A percentile compares a stretch with the other conserved stretches of the same genome.
Evolutionary conservation across 345 rosid genomes (phyloP).

Genomic region (Jatropha curcas): DNA sequence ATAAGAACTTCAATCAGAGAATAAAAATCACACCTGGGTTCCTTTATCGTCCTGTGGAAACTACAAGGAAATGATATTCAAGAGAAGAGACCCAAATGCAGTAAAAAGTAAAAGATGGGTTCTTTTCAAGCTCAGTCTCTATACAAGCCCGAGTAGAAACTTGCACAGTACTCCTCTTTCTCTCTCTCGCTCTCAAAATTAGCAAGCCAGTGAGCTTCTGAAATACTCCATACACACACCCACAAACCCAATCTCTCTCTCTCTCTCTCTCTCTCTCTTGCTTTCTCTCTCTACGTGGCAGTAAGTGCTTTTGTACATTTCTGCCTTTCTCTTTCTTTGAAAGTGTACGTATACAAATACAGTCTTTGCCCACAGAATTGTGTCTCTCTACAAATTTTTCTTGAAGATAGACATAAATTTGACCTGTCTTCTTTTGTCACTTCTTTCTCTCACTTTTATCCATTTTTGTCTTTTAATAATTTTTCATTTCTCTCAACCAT

Average conservation of each 20-base stretch:
- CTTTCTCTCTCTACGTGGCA: background rate
- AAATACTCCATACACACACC: conserved; percentile 31
- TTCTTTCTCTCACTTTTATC: background rate
- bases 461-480: background rate
- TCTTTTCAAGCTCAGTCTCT: conserved; percentile 14
- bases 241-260: too few species aligned
- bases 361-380: conserved; percentile 20
- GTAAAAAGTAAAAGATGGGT: conserved; percentile 9
- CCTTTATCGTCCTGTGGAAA: conserved; percentile 7
- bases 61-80: background rate
- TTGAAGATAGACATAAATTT: background rate
- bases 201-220: conserved; percentile 40
- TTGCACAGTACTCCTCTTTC: conserved; percentile 16
- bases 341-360: conserved; percentile 16
- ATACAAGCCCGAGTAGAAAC: conserved; percentile 19
- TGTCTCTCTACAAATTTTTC: background rate
- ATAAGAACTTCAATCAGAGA: background rate
- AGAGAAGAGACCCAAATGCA: conserved; percentile 25
- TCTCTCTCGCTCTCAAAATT: conserved; percentile 31
- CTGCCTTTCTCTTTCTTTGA: background rate
- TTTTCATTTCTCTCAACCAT: background rate
- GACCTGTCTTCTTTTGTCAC: background rate
- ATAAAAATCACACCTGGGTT: background rate
- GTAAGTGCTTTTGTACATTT: background rate
- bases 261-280: background rate